Evolutionary conservation across 306 rosid genomes (phyloP).

Genomic region (Arachis hypogaea): DNA sequence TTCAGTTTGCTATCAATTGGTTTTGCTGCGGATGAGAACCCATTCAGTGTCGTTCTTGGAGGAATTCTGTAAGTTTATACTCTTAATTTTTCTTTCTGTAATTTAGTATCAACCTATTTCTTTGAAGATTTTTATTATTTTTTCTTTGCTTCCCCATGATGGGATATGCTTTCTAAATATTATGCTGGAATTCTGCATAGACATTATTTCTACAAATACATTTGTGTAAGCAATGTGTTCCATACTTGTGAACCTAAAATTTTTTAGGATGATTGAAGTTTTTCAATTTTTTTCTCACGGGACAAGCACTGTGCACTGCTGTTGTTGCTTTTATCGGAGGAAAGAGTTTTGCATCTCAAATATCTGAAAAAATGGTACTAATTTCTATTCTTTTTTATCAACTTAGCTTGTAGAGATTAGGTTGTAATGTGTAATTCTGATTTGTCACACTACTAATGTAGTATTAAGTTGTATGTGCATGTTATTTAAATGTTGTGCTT

Average conservation of each 20-base stretch:
- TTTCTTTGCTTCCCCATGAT: constrained; percentile 16
- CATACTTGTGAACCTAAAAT: constrained; percentile 9
- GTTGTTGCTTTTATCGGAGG: constrained; percentile 87
- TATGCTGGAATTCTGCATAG: constrained; percentile 19
- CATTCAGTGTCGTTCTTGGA: constrained; percentile 91
- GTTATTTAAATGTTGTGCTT: constrained; percentile 32
- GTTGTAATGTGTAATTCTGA: no score
- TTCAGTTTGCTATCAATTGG: constrained; percentile 90
- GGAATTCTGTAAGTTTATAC: constrained; percentile 78
- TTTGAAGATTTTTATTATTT: constrained; percentile 13
- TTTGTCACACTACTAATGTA: neutral
- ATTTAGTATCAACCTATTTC: constrained; percentile 9
- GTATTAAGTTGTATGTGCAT: constrained; percentile 25
- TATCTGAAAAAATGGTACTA: constrained; percentile 86
- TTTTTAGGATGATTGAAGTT: constrained; percentile 23
- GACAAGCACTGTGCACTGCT: constrained; percentile 84
- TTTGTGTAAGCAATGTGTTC: neutral
- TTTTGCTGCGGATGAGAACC: constrained; percentile 94
- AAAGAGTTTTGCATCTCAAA: constrained; percentile 92
- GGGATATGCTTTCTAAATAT: constrained; percentile 17
- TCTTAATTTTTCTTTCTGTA: constrained; percentile 9
- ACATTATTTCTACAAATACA: neutral
- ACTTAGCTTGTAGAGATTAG: no score
- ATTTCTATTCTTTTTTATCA: neutral
- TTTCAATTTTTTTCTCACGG: constrained; percentile 51